Evolutionary conservation across 2,329 filamentous ascomycete species (phyloP).

Genomic region (Cyanodermella asteris): DNA sequence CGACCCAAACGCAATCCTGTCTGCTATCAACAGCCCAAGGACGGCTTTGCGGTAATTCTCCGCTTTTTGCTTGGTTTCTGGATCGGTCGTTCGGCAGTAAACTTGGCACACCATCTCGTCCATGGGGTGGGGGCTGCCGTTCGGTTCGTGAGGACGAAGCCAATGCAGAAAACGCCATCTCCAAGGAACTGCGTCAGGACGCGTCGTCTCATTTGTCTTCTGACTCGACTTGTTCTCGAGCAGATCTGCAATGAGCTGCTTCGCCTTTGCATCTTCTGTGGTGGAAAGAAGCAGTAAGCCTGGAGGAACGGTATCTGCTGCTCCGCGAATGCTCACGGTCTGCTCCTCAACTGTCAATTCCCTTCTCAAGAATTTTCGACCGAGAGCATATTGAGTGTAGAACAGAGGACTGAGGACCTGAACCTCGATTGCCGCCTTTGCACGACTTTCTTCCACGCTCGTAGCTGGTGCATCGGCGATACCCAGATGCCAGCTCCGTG

Average conservation of each 20-base stretch:
- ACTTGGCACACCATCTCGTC: too few species aligned
- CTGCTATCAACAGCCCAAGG: conserved; percentile 6
- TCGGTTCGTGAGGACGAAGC: conserved; percentile 1
- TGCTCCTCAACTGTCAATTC: conserved; percentile 19
- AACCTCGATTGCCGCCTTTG: too few species aligned
- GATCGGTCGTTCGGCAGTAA: not conserved
- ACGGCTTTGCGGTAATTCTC: conserved; percentile 5
- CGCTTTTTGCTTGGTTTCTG: too few species aligned
- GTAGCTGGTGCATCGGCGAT: too few species aligned
- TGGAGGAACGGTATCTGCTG: not conserved
- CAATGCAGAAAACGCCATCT: conserved; percentile 1
- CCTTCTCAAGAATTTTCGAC: too few species aligned
- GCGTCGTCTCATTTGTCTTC: not conserved
- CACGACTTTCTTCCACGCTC: too few species aligned
- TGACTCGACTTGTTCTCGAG: not conserved
- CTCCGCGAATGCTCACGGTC: conserved; percentile 4
- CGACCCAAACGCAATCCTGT: conserved; percentile 8
- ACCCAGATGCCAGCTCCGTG: conserved; percentile 4
- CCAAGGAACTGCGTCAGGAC: not conserved
- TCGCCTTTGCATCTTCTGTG: not conserved
- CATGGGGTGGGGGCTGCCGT: not conserved
- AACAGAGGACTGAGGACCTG: too few species aligned
- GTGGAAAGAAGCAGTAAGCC: conserved; percentile 1
- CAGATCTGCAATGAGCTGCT: not conserved
- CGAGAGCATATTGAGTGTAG: too few species aligned